A percentile compares a stretch with the other conserved stretches of the same genome.
phyloP scores from a whole-genome alignment of 2,329 filamentous ascomycete genomes.

The Westerdykella ornata region DNA sequence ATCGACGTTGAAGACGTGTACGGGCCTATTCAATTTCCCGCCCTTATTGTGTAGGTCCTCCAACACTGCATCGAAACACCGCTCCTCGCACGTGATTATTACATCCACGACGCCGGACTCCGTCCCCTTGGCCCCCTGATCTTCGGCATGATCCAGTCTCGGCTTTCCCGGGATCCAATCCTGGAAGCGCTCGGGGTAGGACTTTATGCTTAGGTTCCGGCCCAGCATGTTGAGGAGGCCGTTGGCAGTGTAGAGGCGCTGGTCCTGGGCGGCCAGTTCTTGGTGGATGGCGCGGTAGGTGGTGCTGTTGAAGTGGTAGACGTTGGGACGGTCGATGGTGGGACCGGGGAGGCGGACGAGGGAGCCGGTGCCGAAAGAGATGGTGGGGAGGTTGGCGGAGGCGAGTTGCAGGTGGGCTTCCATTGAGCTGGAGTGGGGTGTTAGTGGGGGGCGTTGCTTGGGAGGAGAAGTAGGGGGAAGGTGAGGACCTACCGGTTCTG shows the following conservation, averaged over 20 bases:
- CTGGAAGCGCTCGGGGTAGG: slow-evolving; percentile 94
- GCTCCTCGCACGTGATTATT: slow-evolving; percentile 94
- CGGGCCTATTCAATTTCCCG: slow-evolving; percentile 78
- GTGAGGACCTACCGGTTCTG: slow-evolving; percentile 69
- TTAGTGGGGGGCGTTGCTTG: slow-evolving; percentile 10
- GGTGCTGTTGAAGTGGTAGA: slow-evolving; percentile 96
- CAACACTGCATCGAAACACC: slow-evolving; percentile 96
- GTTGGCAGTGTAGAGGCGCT: slow-evolving; percentile 80
- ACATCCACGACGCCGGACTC: slow-evolving; percentile 88
- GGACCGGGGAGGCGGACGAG: slow-evolving; percentile 89
- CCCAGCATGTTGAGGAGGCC: slow-evolving; percentile 94
- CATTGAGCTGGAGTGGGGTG: slow-evolving; percentile 62
- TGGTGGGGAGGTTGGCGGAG: slow-evolving; percentile 78
- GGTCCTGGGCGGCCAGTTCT: slow-evolving; percentile 80
- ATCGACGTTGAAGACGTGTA: slow-evolving; percentile 97
- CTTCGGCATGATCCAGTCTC: slow-evolving; percentile 60
- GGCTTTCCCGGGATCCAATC: slow-evolving; percentile 90
- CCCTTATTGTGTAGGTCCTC: slow-evolving; percentile 87
- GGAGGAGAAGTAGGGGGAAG: background rate
- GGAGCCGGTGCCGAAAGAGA: slow-evolving; percentile 94
- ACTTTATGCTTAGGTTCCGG: slow-evolving; percentile 85
- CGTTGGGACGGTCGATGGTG: slow-evolving; percentile 85
- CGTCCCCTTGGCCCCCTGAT: slow-evolving; percentile 71
- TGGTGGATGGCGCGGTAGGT: slow-evolving; percentile 94
- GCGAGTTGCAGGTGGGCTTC: slow-evolving; percentile 95